These are phyloP conservation scores for Pisolithus sp. DNA, from an alignment of 768 basidiomycete species.

Conservation along the genomic window DNA sequence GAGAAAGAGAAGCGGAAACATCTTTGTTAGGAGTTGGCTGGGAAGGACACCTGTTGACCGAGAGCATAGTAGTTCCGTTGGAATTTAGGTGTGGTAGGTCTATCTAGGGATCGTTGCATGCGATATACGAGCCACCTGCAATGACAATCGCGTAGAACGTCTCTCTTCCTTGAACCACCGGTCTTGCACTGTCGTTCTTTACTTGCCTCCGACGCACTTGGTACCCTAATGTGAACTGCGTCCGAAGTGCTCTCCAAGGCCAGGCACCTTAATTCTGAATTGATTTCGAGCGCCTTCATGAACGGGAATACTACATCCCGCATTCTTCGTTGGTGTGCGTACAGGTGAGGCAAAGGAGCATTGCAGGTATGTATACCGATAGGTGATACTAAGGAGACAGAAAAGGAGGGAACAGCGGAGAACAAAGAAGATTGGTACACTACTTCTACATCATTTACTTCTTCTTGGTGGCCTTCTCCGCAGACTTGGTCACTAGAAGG, in stretches of 20 bases:
- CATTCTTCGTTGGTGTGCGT: slow-evolving; percentile 40
- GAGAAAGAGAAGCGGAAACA: slow-evolving; percentile 56
- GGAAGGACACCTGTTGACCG: no score
- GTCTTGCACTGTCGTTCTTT: no score
- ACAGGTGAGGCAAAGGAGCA: slow-evolving; percentile 40
- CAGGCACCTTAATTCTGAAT: background rate
- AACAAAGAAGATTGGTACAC: slow-evolving; percentile 54
- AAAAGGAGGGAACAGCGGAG: slow-evolving; percentile 32
- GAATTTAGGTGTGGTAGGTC: background rate
- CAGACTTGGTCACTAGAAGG: slow-evolving; percentile 78
- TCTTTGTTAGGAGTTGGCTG: slow-evolving; percentile 43
- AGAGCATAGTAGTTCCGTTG: background rate
- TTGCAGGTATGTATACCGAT: slow-evolving; percentile 30
- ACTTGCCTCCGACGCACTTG: no score
- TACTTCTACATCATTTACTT: slow-evolving; percentile 82
- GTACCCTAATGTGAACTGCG: no score
- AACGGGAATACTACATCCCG: slow-evolving; percentile 18
- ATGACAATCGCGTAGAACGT: no score
- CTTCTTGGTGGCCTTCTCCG: slow-evolving; percentile 95
- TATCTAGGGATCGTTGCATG: background rate
- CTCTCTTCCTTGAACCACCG: no score
- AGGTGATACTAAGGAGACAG: slow-evolving; percentile 24
- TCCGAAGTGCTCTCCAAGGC: no score
- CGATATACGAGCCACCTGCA: background rate
- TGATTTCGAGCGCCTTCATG: background rate